These are phyloP conservation scores for Fusarium proliferatum DNA, from an alignment of 2,329 filamentous ascomycete genomes.

Conservation along the genomic window DNA sequence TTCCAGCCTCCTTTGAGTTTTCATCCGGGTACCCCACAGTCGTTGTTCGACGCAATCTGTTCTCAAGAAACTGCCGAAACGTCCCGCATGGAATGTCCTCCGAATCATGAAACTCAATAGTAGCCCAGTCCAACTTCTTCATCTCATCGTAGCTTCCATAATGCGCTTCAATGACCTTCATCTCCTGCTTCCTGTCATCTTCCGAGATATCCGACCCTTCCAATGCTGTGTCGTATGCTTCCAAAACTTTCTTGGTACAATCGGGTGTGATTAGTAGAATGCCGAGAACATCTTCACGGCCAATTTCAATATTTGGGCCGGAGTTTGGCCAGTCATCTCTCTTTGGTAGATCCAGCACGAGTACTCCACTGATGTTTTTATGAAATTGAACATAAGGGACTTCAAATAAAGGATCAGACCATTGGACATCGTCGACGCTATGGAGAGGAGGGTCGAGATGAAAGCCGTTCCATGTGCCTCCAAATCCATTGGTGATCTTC, in stretches of 20 bases:
- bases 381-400: conserved; percentile 16
- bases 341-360: neutral
- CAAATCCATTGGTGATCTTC: conserved; percentile 35
- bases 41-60: neutral
- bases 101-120: conserved; percentile 5
- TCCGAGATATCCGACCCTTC: neutral
- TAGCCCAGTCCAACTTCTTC: conserved; percentile 23
- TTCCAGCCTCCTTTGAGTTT: neutral
- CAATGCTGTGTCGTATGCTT: conserved; percentile 22
- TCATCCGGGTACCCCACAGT: neutral
- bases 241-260: conserved; percentile 1
- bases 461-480: conserved; percentile 34
- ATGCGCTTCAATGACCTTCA: conserved; percentile 14
- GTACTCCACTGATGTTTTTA: neutral
- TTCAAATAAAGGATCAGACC: neutral
- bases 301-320: conserved; percentile 12
- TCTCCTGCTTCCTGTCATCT: neutral
- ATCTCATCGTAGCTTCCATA: conserved; percentile 34
- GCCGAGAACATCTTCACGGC: conserved; percentile 5
- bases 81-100: conserved; percentile 4
- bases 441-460: conserved; percentile 9
- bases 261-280: conserved; percentile 16
- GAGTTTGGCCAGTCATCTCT: conserved; percentile 24
- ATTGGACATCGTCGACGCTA: conserved; percentile 23
- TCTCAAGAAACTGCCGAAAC: conserved; percentile 19